Base-by-base conservation (phyloP, 2,329 filamentous ascomycete species). In the Talaromyces sp. region DNA sequence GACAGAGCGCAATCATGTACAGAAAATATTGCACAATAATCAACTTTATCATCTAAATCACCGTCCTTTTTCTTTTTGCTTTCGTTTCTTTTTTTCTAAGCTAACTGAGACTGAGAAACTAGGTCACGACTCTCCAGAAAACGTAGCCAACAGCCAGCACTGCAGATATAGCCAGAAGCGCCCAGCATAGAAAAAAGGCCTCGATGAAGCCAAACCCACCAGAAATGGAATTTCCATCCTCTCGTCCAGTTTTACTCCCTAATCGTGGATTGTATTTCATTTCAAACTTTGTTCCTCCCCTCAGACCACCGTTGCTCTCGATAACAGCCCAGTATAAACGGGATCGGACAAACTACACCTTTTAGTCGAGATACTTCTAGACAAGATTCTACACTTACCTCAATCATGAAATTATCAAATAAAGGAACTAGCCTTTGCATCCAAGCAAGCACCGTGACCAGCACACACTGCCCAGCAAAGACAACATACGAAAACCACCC, bases 261-360 rank as follows among this genome's bases (percentile, higher is more conserved):
- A 58, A 4, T 2, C 59, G 36, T 9, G 74, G 74, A 0, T 75
- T 60, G 56, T 76, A 66, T 63, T 73, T 75, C 61, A 76, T 75
- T 30, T 72, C 68, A 55, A 76, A 68, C 27, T 68, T 70, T 0
- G 70, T 73, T 3, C 57, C 57, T 39, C 57, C 47, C 19, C 30
- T 53, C 3, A 59, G 30, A 15, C 66, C 66, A 2, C 74, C 66
- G 2, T 71, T 69, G 27, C 71, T 72, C 22, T 69, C 58, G 13
- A 75, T 71, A 4, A 76, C 64, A 6, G 65, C 67, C 10, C 62
- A 53, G 55, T 76, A 70, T 7, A 77, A 61, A 2, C 62, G 55
- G 2, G 56, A 44, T 42, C 68, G 65, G 39, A 60, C 58, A 28
- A 17, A 9, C 19, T 64, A 47, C 9, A 8, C 7, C 44, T 22